Conservation (phyloP, 1,284 basidiomycete genomes). For the Sporisorium iseilematis-ciliati region DNA sequence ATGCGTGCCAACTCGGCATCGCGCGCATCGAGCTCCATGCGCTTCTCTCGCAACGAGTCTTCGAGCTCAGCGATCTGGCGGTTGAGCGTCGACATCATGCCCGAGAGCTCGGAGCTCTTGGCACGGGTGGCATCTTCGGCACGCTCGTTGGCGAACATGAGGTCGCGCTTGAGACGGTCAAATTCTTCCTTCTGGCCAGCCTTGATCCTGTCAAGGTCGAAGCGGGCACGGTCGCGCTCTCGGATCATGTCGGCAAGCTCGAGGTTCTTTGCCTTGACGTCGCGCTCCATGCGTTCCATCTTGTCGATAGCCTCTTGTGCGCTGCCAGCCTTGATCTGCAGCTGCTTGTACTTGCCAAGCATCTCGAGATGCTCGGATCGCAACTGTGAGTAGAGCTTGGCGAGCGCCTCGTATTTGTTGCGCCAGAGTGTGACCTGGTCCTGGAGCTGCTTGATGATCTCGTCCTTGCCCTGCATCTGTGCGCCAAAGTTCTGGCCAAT, state of each 20-base stretch:
- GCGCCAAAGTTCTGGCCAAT: slow-evolving; percentile 84
- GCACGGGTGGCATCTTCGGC: slow-evolving; percentile 92
- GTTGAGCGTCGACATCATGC: slow-evolving; percentile 92
- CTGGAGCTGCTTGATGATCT: slow-evolving; percentile 93
- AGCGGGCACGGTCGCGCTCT: slow-evolving; percentile 93
- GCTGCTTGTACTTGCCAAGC: slow-evolving; percentile 94
- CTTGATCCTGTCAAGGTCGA: slow-evolving; percentile 96
- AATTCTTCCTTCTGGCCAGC: slow-evolving; percentile 91
- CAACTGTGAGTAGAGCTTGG: slow-evolving; percentile 97
- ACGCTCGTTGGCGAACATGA: slow-evolving; percentile 96
- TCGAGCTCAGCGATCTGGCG: slow-evolving; percentile 95
- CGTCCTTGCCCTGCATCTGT: slow-evolving; percentile 92
- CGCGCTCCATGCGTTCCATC: slow-evolving; percentile 99
- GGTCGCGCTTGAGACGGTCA: slow-evolving; percentile 90
- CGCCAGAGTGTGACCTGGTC: slow-evolving; percentile 97
- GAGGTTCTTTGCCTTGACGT: slow-evolving; percentile 97
- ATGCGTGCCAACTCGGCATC: slow-evolving; percentile 81
- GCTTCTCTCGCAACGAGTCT: slow-evolving; percentile 85
- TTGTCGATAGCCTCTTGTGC: slow-evolving; percentile 98
- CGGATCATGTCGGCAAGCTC: slow-evolving; percentile 99
- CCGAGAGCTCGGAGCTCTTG: slow-evolving; percentile 92
- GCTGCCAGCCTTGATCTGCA: slow-evolving; percentile 97
- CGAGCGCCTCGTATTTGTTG: slow-evolving; percentile 98
- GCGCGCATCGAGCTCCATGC: slow-evolving; percentile 79
- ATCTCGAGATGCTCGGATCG: slow-evolving; percentile 97